Evolutionary conservation across 2,329 filamentous ascomycete genomes (phyloP), one percentile per base, ranked within the genome.

Genomic region (Penicillium decumbens): DNA sequence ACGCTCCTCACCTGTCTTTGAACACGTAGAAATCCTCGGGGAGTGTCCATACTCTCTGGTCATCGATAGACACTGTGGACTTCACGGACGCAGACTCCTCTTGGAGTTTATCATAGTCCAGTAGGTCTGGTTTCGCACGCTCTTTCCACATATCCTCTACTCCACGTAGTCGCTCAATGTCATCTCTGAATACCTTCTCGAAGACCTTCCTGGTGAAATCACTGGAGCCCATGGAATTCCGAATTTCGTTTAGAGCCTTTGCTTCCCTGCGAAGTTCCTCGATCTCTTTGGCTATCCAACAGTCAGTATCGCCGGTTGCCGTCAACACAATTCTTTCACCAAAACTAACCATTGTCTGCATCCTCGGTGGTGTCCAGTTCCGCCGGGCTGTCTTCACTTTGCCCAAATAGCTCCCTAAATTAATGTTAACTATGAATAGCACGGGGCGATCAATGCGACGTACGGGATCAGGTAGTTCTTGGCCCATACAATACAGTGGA

Each of bases 81-180:
- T 78, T 76, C 7, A 81, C 69, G 1, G 72, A 75, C 2, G 72
- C 64, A 2, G 81, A 77, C 45, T 83, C 76, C 18, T 77, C 65
- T 41, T 80, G 70, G 1, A 92, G 66, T 0, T 72, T 68, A 10
- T 84, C 78, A 66, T 87, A 95, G 33, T 85, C 77, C 10, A 97
- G 76, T 6, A 88, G 74, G 60, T 86, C 78, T 0, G 92, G 93
- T 1, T 85, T 78, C 54, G 82, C 81, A 57, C 90, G 81, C 3
- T 82, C 84, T 71, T 90, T 95, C 93, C 93, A 98, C 89, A 97
- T 95, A 55, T 95, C 92, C 64, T 93, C 86, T 81, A 96, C 95
- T 12, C 85, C 87, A 35, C 84, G 80, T 48, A 98, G 70, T 13
- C 93, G 82, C 56, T 86, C 78, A 47, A 98, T 87, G 64, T 98